Evolutionary conservation across 805 yeast species (phyloP), one percentile per base, ranked within the genome.

Genomic region (Starmerella vaccinii): DNA sequence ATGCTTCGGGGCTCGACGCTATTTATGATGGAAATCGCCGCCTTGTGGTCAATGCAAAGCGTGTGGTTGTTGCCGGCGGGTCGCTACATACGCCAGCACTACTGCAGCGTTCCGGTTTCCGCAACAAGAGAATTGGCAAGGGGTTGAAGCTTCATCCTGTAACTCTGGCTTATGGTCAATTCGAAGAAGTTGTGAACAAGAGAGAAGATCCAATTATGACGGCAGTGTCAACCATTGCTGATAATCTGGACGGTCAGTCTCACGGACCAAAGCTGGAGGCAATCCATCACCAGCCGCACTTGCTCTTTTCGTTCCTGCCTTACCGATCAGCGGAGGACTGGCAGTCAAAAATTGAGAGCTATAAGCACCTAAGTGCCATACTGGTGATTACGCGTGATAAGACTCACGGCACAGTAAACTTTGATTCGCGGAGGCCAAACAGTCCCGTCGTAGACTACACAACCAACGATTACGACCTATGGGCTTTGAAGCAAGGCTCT

Each of bases 191-290:
- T 1, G 60, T 70, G 1, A 66, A 71, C 43, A 69, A 75, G 3
- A 65, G 61, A 52, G 57, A 68, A n/a, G 61, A 71, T 46, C 64
- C 79, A 1, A 75, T 76, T 47, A 67, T 77, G 74, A 76, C 80
- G 0, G 57, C 76, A 2, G 76, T 75, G 3, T 65, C 72, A 57
- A 65, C 69, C 13, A 71, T 74, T 56, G 68, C 61, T 15, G 78
- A 71, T 47, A 76, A 76, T 54, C 52, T 75, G 30, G 81, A 77
- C 57, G 80, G 80, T 2, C 62, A 69, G 48, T 73, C 67, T 4
- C 78, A 76, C 57, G 81, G 81, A 1, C 72, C 76, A 9, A 73
- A 70, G 60, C 68, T 77, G 49, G 81, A 77, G 61, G 67, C 78
- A 3, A 50, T 73, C 24, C 64, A 72, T 39, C 76, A 74, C 55